Base-by-base conservation (phyloP, 2,329 filamentous ascomycete species). In the Fusarium metavorans region DNA sequence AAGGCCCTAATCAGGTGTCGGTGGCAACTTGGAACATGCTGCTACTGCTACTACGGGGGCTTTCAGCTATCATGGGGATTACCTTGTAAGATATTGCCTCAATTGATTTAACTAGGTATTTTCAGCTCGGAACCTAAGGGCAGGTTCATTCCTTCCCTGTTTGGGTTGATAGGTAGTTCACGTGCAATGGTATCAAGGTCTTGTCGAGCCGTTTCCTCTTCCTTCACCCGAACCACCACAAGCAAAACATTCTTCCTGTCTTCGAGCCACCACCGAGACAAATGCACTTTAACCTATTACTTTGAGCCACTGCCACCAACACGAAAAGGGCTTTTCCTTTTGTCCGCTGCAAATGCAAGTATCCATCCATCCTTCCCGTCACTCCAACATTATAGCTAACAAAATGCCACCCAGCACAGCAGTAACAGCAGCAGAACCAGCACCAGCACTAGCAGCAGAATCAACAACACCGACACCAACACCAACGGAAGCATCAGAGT, bases 101-200 rank as follows among this genome's bases (percentile, higher is more conserved):
- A 20, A 20, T 20, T 20, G 2, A 20, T 20, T 20, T 20, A 20
- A 20, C 20, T 20, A 20, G 20, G 20, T 20, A 20, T 20, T 20
- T 20, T 20, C 20, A 20, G 20, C 20, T 20, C 20, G 20, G 20
- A 20, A 20, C 20, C 20, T 20, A 20, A 20, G 20, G 20, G 6
- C 6, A 5, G n/a, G n/a, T 2, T 8, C 11, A 0, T 23, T 14
- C n/a, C n/a, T 43, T 43, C n/a, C 3, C 0, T 43, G 41, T 23
- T 43, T 8, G 1, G 14, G 11, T 14, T 43, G n/a, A 8, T 1
- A 43, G n/a, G n/a, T 7, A 23, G n/a, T 11, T 5, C 41, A 43
- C n/a, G 41, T 14, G 41, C 11, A 43, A 43, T 43, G 6, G 41
- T 43, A 4, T 43, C 41, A 4, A 37, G 35, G 14, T 18, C 14